Evolutionary conservation across 306 rosid species (phyloP).

Genomic region (Citrullus amarus): DNA sequence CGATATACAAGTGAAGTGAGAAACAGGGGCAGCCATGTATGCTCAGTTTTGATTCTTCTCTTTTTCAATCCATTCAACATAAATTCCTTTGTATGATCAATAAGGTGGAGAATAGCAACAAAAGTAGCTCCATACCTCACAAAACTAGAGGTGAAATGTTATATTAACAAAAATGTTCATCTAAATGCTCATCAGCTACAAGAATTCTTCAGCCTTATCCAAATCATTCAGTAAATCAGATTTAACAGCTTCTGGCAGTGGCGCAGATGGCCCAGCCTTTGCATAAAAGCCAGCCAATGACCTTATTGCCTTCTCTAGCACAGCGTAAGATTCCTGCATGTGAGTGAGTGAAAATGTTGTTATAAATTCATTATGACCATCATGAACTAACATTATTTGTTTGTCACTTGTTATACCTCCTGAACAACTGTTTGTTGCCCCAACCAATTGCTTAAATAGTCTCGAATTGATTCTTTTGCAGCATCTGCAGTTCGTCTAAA

Average conservation of each 20-base stretch:
- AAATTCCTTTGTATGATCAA: neutral
- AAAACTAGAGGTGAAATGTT: neutral
- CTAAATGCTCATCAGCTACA: neutral
- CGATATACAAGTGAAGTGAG: neutral
- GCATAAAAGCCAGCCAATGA: constrained; percentile 76
- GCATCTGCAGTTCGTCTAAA: constrained; percentile 91
- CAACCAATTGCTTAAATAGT: constrained; percentile 70
- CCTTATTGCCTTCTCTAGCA: constrained; percentile 70
- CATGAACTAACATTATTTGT: constrained; percentile 2
- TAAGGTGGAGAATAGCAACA: neutral
- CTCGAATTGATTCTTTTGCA: constrained; percentile 80
- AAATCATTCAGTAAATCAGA: constrained; percentile 59
- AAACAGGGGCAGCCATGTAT: neutral
- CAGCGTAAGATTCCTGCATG: constrained; percentile 67
- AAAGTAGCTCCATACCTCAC: neutral
- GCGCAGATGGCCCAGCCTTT: constrained; percentile 82
- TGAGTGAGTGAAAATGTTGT: constrained; percentile 8
- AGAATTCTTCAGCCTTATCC: constrained; percentile 45
- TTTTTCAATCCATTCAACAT: neutral
- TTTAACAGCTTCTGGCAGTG: constrained; percentile 53
- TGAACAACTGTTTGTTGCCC: constrained; percentile 47
- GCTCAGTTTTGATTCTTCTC: no score
- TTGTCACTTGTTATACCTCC: constrained; percentile 31
- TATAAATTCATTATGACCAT: neutral
- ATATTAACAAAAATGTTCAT: neutral